Percentiles rank a stretch among this genome's conserved stretches.
phyloP scores from a whole-genome alignment of 1,284 basidiomycete genomes.

The Boletus albobrunnescens region DNA sequence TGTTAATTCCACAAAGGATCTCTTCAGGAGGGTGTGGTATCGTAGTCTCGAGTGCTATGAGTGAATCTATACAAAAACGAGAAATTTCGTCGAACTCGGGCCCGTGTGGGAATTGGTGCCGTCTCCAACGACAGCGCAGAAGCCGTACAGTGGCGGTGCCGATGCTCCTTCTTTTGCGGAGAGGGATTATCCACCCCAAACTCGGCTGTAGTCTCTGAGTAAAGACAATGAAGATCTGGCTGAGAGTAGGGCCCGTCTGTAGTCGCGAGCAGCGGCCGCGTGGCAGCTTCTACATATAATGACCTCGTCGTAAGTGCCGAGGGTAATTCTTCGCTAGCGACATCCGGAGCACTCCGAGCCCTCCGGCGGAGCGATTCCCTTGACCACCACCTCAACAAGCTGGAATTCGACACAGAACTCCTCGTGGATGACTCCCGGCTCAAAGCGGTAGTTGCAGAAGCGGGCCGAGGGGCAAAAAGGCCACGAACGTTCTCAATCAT shows the following conservation, averaged over 20 bases:
- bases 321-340: conserved; percentile 30
- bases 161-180: conserved; percentile 9
- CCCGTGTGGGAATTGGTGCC: conserved; percentile 13
- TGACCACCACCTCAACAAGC: conserved; percentile 44
- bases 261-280: conserved; percentile 12
- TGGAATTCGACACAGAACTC: conserved; percentile 32
- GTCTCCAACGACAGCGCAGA: conserved; percentile 14
- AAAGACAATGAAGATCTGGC: conserved; percentile 29
- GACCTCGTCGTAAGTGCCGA: conserved; percentile 26
- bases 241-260: conserved; percentile 31
- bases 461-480: conserved; percentile 37
- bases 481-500: conserved; percentile 48
- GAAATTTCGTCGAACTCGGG: conserved; percentile 32
- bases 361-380: conserved; percentile 46
- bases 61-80: conserved; percentile 33
- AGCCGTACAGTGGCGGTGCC: conserved; percentile 22
- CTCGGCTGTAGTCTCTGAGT: conserved; percentile 19
- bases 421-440: conserved; percentile 26
- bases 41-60: conserved; percentile 9
- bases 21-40: conserved; percentile 10
- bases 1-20: no score
- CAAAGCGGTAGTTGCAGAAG: conserved; percentile 33
- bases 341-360: conserved; percentile 47
- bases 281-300: conserved; percentile 14
- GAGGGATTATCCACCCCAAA: conserved; percentile 20